Evolutionary conservation across 108 stramenopile genomes (phyloP), one percentile per base, ranked within the genome.

Genomic region (Seminavis robusta): DNA sequence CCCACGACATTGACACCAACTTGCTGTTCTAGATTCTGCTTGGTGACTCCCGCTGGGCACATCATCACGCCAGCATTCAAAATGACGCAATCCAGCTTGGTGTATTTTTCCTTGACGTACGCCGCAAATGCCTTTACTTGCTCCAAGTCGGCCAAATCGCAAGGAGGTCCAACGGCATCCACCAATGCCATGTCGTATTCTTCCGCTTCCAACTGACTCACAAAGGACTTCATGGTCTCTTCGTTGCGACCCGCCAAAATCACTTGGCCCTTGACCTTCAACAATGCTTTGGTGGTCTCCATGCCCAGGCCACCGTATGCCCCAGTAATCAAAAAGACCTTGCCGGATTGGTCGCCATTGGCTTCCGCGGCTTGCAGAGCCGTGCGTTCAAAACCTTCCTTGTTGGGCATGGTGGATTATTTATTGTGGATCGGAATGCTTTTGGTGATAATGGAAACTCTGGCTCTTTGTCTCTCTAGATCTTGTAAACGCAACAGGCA

Each of bases 251-350:
- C 25, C 27, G 48, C 59, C 17, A 44, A 20, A 47, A 77, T 49
- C 13, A 77, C 71, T 17, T 31, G 43, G 23, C 55, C 69, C 25
- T 56, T 71, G 27, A 27, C 28, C n/a, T 13, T 38, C 7, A 52
- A 38, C 17, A 77, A 36, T 7, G 40, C 49, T 4, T 33, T 28
- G 13, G 70, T 58, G 24, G 76, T 65, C 54, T 77, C 76, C 16
- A 73, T 39, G 13, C 76, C 71, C 5, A 62, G 36, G 45, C 76
- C 76, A 1, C 69, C 31, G 47, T 61, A 69, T 16, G 68, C 38
- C 13, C 75, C 75, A 11, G 73, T 74, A 25, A 74, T 24, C 30
- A 69, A 4, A 4, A 63, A 30, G 46, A 60, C 59, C 1, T 41
- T 56, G 20, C 49, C 49, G 11, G 7, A 16, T 13, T 33, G 1